Percentiles rank a stretch among this genome's conserved stretches.
These are phyloP conservation scores for Verticillium dahliae DNA, from an alignment of 2,329 filamentous ascomycete genomes.

Conservation along the genomic window DNA sequence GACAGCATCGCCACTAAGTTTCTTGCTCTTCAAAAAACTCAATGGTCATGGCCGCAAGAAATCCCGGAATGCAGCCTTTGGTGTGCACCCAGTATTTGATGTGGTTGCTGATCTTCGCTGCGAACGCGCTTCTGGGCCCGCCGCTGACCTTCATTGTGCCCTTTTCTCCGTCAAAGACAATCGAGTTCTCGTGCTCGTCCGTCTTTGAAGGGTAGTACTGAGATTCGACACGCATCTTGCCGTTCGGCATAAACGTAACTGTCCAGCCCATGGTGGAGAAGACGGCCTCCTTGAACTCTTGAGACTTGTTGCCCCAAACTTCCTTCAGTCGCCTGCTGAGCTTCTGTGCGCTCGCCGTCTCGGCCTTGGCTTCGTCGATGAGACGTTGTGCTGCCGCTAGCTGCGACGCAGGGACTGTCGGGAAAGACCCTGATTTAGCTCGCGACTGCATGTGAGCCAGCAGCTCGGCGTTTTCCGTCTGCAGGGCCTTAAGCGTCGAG, in stretches of 20 bases:
- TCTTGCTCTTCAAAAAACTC: slow-evolving; percentile 79
- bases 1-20: background rate
- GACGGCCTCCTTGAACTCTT: slow-evolving; percentile 93
- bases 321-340: slow-evolving; percentile 80
- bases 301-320: slow-evolving; percentile 84
- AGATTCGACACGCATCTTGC: slow-evolving; percentile 84
- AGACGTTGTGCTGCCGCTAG: slow-evolving; percentile 71
- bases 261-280: slow-evolving; percentile 90
- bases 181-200: slow-evolving; percentile 66
- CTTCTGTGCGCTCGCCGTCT: slow-evolving; percentile 71
- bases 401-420: slow-evolving; percentile 69
- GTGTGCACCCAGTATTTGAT: slow-evolving; percentile 96
- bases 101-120: slow-evolving; percentile 72
- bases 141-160: slow-evolving; percentile 98
- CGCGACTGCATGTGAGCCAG: slow-evolving; percentile 57
- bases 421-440: slow-evolving; percentile 32
- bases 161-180: slow-evolving; percentile 85
- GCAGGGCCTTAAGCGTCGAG: slow-evolving; percentile 68
- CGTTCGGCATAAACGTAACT: slow-evolving; percentile 93
- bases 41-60: slow-evolving; percentile 82
- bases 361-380: slow-evolving; percentile 62
- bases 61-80: slow-evolving; percentile 87
- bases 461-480: slow-evolving; percentile 78
- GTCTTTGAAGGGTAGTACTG: slow-evolving; percentile 69
- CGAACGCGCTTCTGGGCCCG: slow-evolving; percentile 81